Evolutionary conservation across 805 yeast species (phyloP).

Genomic region (Candida ponderosae): DNA sequence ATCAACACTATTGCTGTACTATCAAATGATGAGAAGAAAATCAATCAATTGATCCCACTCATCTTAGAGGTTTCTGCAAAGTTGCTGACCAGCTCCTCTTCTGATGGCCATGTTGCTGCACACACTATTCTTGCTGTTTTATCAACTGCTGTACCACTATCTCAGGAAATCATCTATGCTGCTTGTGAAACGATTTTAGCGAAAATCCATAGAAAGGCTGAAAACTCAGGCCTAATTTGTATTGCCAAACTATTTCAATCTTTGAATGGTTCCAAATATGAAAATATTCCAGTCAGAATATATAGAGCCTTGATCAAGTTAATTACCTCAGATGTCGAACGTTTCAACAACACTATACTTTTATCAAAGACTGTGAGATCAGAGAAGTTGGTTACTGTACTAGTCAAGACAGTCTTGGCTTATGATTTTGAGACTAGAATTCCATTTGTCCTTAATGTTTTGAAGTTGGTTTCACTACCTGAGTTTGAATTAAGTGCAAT

Average conservation of each 20-base stretch:
- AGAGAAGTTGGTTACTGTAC: constrained; percentile 35
- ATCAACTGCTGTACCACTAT: constrained; percentile 62
- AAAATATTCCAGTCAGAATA: constrained; percentile 30
- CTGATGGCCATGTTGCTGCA: constrained; percentile 73
- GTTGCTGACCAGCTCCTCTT: constrained; percentile 36
- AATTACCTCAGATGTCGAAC: constrained; percentile 16
- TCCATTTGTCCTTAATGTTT: constrained; percentile 25
- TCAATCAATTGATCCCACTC: constrained; percentile 46
- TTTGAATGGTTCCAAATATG: constrained; percentile 31
- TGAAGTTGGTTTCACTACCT: constrained; percentile 26
- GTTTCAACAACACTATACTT: constrained; percentile 17
- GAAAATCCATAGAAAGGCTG: constrained; percentile 32
- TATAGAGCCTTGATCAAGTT: constrained; percentile 24
- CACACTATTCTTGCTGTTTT: constrained; percentile 77
- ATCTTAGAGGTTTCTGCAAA: constrained; percentile 52
- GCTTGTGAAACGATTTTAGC: constrained; percentile 50
- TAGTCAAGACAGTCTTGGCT: constrained; percentile 35
- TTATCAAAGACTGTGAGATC: constrained; percentile 21
- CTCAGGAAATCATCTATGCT: constrained; percentile 47
- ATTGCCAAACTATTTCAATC: constrained; percentile 43
- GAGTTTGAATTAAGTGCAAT: constrained; percentile 28
- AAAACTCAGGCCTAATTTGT: constrained; percentile 37
- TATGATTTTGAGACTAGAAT: constrained; percentile 30
- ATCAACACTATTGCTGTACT: constrained; percentile 60
- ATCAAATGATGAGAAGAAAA: constrained; percentile 29